These are phyloP conservation scores for Tulasnella sp. DNA, from an alignment of 768 basidiomycete species.

Conservation along the genomic window DNA sequence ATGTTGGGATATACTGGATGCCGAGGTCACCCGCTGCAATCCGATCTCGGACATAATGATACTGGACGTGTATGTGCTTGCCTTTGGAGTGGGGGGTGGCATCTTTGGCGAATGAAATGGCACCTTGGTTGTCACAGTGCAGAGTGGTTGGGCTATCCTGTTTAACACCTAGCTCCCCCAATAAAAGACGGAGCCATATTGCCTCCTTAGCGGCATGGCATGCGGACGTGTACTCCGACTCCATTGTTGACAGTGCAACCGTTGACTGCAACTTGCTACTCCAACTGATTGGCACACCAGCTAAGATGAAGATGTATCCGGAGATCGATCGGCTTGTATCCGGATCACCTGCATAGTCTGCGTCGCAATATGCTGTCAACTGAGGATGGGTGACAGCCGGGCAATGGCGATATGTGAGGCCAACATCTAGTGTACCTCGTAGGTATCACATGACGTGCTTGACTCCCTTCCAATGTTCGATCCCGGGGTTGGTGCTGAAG, in stretches of 20 bases:
- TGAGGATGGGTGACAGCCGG: background rate
- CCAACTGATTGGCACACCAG: slow-evolving; percentile 10
- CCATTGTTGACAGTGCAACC: slow-evolving; percentile 15
- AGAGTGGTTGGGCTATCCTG: slow-evolving; percentile 16
- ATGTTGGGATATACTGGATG: slow-evolving; percentile 27
- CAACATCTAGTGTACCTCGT: slow-evolving; percentile 21
- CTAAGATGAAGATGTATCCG: background rate
- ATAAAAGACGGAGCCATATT: slow-evolving; percentile 12
- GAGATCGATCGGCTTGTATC: background rate
- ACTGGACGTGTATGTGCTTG: slow-evolving; percentile 26
- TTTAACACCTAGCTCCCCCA: slow-evolving; percentile 4
- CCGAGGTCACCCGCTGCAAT: slow-evolving; percentile 24
- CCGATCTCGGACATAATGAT: slow-evolving; percentile 28
- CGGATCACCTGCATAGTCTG: slow-evolving; percentile 25
- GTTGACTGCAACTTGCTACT: slow-evolving; percentile 13
- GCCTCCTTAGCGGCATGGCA: slow-evolving; percentile 18
- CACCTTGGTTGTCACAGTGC: slow-evolving; percentile 16
- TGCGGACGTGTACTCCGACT: slow-evolving; percentile 21
- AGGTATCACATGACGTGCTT: slow-evolving; percentile 25
- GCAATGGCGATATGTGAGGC: slow-evolving; percentile 14
- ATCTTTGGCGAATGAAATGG: slow-evolving; percentile 18
- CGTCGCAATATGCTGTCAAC: slow-evolving; percentile 27
- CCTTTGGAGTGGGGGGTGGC: slow-evolving; percentile 20
- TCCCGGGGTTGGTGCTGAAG: slow-evolving; percentile 20
- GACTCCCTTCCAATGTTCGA: slow-evolving; percentile 23